Evolutionary conservation across 371 early-diverging fungal genomes (phyloP).

Genomic region (Sporodiniella umbellata): DNA sequence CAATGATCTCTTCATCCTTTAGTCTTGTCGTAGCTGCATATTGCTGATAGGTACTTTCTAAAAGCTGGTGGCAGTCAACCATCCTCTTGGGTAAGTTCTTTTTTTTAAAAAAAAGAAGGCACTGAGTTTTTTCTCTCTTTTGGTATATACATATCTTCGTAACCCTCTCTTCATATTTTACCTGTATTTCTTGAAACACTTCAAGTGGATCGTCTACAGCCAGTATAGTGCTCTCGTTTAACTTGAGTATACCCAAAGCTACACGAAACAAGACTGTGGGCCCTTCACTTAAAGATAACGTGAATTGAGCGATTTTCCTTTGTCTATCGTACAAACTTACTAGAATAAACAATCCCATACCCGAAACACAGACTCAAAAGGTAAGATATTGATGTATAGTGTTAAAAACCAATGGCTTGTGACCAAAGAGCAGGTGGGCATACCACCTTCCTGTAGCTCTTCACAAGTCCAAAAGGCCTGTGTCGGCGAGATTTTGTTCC

Average conservation of each 20-base stretch:
- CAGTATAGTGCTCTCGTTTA: slow-evolving; percentile 67
- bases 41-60: slow-evolving; percentile 61
- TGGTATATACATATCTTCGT: too few species aligned
- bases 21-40: slow-evolving; percentile 48
- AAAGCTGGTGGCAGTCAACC: slow-evolving; percentile 71
- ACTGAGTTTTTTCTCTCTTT: not conserved
- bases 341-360: slow-evolving; percentile 87
- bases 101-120: not conserved
- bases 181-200: slow-evolving; percentile 65
- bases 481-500: slow-evolving; percentile 46
- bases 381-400: slow-evolving; percentile 75
- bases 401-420: slow-evolving; percentile 89
- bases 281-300: slow-evolving; percentile 54
- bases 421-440: slow-evolving; percentile 73
- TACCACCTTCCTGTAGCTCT: slow-evolving; percentile 43
- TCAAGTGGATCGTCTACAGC: slow-evolving; percentile 66
- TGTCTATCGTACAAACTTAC: slow-evolving; percentile 23
- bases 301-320: not conserved
- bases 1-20: slow-evolving; percentile 53
- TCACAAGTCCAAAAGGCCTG: slow-evolving; percentile 56
- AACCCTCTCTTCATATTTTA: slow-evolving; percentile 16
- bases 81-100: slow-evolving; percentile 72
- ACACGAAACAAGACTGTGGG: slow-evolving; percentile 77
- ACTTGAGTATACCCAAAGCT: slow-evolving; percentile 72
- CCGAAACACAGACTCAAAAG: slow-evolving; percentile 68